Conservation (phyloP, 805 yeast species). For the Candida easanensis region DNA sequence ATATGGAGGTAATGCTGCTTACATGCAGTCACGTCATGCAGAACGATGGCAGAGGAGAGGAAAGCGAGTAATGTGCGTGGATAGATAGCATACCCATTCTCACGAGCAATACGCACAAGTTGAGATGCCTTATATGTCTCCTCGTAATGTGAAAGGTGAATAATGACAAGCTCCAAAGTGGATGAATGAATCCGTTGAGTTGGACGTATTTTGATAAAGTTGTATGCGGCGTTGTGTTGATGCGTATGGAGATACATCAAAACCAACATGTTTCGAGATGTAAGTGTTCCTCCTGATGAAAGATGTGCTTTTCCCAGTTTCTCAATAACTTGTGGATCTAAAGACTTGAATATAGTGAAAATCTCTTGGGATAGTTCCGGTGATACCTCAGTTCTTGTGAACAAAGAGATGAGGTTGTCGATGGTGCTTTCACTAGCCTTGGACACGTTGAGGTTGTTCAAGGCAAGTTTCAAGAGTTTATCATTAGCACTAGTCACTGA, state of each 20-base stretch:
- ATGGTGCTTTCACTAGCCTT: not conserved
- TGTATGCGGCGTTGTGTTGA: not conserved
- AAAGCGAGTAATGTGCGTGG: not conserved
- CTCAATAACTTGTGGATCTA: not conserved
- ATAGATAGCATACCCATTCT: not conserved
- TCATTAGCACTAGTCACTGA: not conserved
- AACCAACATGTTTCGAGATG: not conserved
- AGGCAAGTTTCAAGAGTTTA: not conserved
- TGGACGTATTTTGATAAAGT: not conserved
- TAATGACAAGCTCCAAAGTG: not conserved
- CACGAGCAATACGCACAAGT: not conserved
- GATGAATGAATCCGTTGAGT: not conserved
- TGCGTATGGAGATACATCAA: not conserved
- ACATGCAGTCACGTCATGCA: not conserved
- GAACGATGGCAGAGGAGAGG: not conserved
- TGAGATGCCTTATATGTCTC: not conserved
- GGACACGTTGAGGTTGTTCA: not conserved
- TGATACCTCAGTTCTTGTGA: not conserved
- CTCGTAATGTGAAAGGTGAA: not conserved
- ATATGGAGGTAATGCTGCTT: not conserved
- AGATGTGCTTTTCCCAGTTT: not conserved
- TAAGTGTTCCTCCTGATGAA: not conserved
- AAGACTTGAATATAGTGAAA: not conserved
- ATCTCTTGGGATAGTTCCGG: not conserved
- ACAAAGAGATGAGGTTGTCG: not conserved